Base-by-base conservation (phyloP, 768 basidiomycete genomes). In the Mycena albidolilacea region DNA sequence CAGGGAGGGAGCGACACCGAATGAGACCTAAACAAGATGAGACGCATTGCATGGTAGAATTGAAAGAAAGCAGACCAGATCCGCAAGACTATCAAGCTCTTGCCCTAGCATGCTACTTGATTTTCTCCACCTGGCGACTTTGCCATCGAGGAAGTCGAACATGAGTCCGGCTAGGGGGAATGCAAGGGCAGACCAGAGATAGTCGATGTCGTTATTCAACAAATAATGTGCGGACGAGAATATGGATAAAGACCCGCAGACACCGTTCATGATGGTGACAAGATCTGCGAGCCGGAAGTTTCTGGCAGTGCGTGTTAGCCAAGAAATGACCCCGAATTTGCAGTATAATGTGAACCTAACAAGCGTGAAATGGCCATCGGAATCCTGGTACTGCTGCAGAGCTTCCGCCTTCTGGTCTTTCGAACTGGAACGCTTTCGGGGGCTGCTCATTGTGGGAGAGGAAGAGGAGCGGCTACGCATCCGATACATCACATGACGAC, bases 221-320 rank as follows among this genome's bases (percentile, higher is more conserved):
- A 98, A 90, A 86, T 97, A 99, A 64, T 91, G 91, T 58, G 95
- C 97, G 7, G 95, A 97, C 46, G 93, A 95, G 83, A 99, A 97
- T 80, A 99, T 90, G 37, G 97, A 98, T 77, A 97, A 93, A 19
- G 95, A 94, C 70, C 98, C 98, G 84, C 98, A 99, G 82, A 99
- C 93, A 57, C 98, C 98, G 81, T 99, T 99, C 93, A 97, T 97
- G 75, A 99, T 96, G 44, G 98, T 99, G 78, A 99, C 96, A 64
- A 98, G 89, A 86, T 99, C 98, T 76, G 98, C 98, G 37, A 99
- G 90, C 65, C 97, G 95, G 81, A 99, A 99, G 83, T 98, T 99
- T 77, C 98, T 98, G 78, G 67, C 50, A 9, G n/a, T 30, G 52
- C 35, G 70, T 68, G 70, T 76, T 69, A 75, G 77, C 76, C 21